These are phyloP conservation scores for Xanthoconium separans DNA, from an alignment of 1,284 basidiomycete genomes.

Conservation along the genomic window DNA sequence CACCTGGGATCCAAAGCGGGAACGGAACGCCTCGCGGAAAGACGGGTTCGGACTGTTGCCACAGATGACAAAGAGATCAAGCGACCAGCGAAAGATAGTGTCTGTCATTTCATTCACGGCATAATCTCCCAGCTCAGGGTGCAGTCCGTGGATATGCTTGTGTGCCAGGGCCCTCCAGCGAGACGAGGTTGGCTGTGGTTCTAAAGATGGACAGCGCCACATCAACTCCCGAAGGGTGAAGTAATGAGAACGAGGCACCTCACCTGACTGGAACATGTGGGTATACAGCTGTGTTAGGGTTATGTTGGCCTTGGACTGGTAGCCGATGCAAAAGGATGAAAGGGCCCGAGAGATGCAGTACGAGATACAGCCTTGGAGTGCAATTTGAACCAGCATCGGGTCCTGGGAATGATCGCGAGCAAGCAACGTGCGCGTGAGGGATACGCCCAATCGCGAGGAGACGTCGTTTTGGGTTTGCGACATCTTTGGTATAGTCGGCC, in stretches of 20 bases:
- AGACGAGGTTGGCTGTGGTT: conserved; percentile 72
- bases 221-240: conserved; percentile 11
- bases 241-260: conserved; percentile 23
- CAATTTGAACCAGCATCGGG: conserved; percentile 70
- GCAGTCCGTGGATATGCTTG: conserved; percentile 61
- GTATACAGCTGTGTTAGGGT: conserved; percentile 64
- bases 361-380: conserved; percentile 65
- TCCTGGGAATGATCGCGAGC: conserved; percentile 68
- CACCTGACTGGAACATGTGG: conserved; percentile 62
- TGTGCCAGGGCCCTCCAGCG: conserved; percentile 73
- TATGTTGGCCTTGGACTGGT: conserved; percentile 64
- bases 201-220: conserved; percentile 33
- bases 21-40: conserved; percentile 44
- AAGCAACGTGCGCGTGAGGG: conserved; percentile 56
- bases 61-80: conserved; percentile 62
- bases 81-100: conserved; percentile 67
- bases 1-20: conserved; percentile 57
- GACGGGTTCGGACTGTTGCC: conserved; percentile 44
- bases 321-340: conserved; percentile 69
- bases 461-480: conserved; percentile 57
- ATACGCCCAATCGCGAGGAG: conserved; percentile 56
- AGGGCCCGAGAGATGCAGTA: conserved; percentile 64
- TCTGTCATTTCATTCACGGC: conserved; percentile 65
- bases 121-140: conserved; percentile 64
- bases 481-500: conserved; percentile 34